Evolutionary conservation across 2,329 filamentous ascomycete species (phyloP).

Genomic region (Amauroascus niger): DNA sequence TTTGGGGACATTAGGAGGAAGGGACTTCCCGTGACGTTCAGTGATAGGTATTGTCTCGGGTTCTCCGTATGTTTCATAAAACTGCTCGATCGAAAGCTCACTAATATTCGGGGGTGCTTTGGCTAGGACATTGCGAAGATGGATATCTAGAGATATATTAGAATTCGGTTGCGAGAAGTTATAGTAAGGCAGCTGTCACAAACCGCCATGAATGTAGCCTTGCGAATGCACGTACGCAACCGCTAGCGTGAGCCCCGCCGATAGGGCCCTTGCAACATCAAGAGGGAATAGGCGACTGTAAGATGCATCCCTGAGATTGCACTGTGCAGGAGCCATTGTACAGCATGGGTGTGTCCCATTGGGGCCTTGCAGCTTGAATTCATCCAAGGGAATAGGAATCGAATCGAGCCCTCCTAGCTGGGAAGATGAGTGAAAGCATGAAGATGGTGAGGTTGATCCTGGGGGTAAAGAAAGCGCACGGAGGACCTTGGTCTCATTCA

Average conservation of each 20-base stretch:
- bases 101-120: slow-evolving; percentile 16
- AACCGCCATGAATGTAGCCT: slow-evolving; percentile 22
- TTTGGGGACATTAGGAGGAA: slow-evolving; percentile 20
- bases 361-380: slow-evolving; percentile 18
- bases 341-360: slow-evolving; percentile 20
- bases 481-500: too few relatives aligned
- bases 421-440: too few relatives aligned
- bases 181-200: too few relatives aligned
- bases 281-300: slow-evolving; percentile 17
- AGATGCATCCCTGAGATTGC: slow-evolving; percentile 20
- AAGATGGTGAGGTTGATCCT: too few relatives aligned
- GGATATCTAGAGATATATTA: slow-evolving; percentile 17
- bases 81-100: slow-evolving; percentile 20
- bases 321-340: slow-evolving; percentile 17
- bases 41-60: slow-evolving; percentile 19
- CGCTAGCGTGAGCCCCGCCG: slow-evolving; percentile 17
- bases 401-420: neutral
- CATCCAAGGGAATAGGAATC: slow-evolving; percentile 15
- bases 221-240: slow-evolving; percentile 20
- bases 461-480: too few relatives aligned
- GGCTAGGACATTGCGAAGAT: slow-evolving; percentile 20
- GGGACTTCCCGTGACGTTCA: slow-evolving; percentile 16
- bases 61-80: slow-evolving; percentile 21
- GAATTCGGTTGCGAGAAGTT: too few relatives aligned
- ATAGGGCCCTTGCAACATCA: slow-evolving; percentile 17